phyloP scores from a whole-genome alignment of 306 rosid genomes.

The Gastrolobium bilobum region DNA sequence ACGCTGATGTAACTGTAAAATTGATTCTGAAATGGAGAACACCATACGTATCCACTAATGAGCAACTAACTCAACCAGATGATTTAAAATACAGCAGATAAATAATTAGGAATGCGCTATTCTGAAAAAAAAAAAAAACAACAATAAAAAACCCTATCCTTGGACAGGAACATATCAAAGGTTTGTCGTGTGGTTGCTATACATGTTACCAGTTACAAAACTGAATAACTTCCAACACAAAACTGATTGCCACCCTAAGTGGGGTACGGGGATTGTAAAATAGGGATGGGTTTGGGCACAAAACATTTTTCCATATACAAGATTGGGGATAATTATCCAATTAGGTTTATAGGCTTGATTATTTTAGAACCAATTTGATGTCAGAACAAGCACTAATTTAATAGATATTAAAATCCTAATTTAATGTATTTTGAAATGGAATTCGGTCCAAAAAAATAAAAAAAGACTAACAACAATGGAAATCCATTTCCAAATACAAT shows the following conservation, averaged over 20 bases:
- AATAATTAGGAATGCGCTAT: neutral
- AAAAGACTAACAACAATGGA: no score
- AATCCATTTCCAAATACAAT: no score
- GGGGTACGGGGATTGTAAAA: no score
- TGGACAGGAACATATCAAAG: neutral
- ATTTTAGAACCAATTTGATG: no score
- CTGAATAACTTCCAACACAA: constrained; percentile 17
- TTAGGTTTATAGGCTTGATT: no score
- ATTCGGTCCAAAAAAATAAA: no score
- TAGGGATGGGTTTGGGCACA: no score
- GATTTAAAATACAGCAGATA: neutral
- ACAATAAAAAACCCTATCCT: neutral
- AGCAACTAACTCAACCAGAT: neutral
- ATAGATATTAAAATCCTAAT: no score
- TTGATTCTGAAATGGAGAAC: constrained; percentile 20
- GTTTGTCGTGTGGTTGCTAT: constrained; percentile 9
- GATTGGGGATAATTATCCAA: no score
- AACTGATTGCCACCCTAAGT: neutral
- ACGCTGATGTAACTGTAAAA: constrained; percentile 33
- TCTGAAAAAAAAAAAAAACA: neutral
- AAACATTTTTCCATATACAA: no score
- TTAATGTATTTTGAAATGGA: no score
- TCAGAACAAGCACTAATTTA: no score
- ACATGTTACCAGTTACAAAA: neutral
- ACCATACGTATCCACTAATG: neutral